These are phyloP conservation scores for Hamamelis virginiana DNA, from an alignment of 164 flowering plant species.

Conservation along the genomic window DNA sequence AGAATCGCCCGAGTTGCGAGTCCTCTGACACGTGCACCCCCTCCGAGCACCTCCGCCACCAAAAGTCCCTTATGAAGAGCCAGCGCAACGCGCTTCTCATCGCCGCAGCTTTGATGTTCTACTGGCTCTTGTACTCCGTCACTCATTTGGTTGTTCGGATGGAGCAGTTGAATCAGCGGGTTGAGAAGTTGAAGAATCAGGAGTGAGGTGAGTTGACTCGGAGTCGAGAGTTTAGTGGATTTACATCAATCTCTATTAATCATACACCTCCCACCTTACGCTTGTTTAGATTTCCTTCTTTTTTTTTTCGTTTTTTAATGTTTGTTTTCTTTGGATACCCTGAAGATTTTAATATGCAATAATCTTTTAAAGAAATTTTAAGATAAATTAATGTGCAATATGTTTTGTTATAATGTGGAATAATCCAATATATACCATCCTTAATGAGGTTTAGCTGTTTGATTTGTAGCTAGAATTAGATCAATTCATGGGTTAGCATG, in stretches of 20 bases:
- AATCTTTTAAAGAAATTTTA: neutral
- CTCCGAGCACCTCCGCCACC: slow-evolving; percentile 72
- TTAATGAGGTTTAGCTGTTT: too few species aligned
- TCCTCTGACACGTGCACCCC: slow-evolving; percentile 48
- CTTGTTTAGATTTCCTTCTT: neutral
- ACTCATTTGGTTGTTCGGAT: slow-evolving; percentile 65
- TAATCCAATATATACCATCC: too few species aligned
- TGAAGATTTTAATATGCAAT: neutral
- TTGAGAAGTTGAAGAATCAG: slow-evolving; percentile 59
- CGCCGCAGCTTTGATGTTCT: slow-evolving; percentile 76
- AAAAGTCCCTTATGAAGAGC: slow-evolving; percentile 90
- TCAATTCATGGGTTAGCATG: too few species aligned
- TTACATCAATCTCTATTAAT: neutral
- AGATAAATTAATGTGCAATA: neutral
- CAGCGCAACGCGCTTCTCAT: slow-evolving; percentile 87
- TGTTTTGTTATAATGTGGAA: neutral
- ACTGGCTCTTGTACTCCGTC: slow-evolving; percentile 82
- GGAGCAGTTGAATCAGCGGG: slow-evolving; percentile 69
- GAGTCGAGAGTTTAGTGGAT: too few species aligned
- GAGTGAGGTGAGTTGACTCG: slow-evolving; percentile 18
- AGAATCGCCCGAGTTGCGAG: slow-evolving; percentile 58
- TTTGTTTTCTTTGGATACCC: neutral
- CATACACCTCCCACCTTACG: neutral
- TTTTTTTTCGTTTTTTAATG: neutral
- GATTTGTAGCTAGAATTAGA: too few species aligned